Evolutionary conservation across 192 early-diverging fungal species (phyloP).

Genomic region (Blastocladiella britannica): DNA sequence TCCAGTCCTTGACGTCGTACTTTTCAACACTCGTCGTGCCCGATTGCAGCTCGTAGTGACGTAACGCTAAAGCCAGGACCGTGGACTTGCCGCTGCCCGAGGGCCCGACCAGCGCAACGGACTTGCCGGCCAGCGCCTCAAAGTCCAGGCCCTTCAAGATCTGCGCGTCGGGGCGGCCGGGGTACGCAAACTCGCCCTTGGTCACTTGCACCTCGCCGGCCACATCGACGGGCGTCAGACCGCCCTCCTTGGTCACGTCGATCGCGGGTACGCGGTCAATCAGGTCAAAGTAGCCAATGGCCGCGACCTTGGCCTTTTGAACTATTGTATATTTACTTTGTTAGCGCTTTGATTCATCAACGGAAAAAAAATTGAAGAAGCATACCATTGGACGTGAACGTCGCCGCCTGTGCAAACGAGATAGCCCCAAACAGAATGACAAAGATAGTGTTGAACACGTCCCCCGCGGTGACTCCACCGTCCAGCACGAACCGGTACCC

Average conservation of each 20-base stretch:
- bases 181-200: slow-evolving; percentile 13
- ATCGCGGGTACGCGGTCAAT: slow-evolving; percentile 25
- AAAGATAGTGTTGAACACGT: slow-evolving; percentile 7
- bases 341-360: no score
- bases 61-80: slow-evolving; percentile 32
- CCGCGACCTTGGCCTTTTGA: slow-evolving; percentile 26
- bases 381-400: slow-evolving; percentile 1
- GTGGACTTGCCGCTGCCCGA: slow-evolving; percentile 51
- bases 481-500: slow-evolving; percentile 23
- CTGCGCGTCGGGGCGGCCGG: slow-evolving; percentile 15
- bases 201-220: slow-evolving; percentile 1
- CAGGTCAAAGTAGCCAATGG: slow-evolving; percentile 24
- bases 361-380: no score
- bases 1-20: slow-evolving; percentile 20
- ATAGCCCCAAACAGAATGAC: not conserved
- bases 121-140: slow-evolving; percentile 34
- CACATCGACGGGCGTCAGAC: slow-evolving; percentile 9
- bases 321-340: no score
- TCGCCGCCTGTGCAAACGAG: not conserved
- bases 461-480: slow-evolving; percentile 2
- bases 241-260: slow-evolving; percentile 11
- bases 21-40: slow-evolving; percentile 21
- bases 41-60: slow-evolving; percentile 25
- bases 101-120: slow-evolving; percentile 55
- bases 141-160: slow-evolving; percentile 29